phyloP scores from a whole-genome alignment of 805 yeast species.

The Yarrowia yakushimensis region DNA sequence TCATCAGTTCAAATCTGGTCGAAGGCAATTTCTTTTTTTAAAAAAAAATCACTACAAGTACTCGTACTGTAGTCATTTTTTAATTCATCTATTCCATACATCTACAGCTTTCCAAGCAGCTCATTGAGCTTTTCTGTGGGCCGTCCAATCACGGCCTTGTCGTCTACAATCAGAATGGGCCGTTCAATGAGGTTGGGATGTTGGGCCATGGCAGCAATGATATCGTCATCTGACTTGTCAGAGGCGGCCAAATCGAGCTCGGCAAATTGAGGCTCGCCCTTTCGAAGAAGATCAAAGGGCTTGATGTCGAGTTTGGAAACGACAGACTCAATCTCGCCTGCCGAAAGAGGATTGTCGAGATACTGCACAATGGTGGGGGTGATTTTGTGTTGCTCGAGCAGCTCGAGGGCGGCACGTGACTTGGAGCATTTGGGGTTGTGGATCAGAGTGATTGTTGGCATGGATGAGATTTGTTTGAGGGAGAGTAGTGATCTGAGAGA shows the following conservation, averaged over 20 bases:
- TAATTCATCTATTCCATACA: neutral
- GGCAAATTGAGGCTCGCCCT: neutral
- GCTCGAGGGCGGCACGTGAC: constrained; percentile 23
- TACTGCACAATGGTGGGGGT: constrained; percentile 2
- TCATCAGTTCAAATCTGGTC: constrained; percentile 19
- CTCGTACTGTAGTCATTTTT: no score
- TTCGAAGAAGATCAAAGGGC: constrained; percentile 9
- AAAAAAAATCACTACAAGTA: neutral
- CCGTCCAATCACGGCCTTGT: constrained; percentile 11
- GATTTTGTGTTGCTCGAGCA: neutral
- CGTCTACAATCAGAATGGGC: constrained; percentile 21
- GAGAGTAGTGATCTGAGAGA: neutral
- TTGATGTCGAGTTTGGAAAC: neutral
- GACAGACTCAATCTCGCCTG: neutral
- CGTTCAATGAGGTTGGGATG: constrained; percentile 20
- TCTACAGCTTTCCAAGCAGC: constrained; percentile 7
- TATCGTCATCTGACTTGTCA: neutral
- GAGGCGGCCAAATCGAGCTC: neutral
- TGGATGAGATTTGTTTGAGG: neutral
- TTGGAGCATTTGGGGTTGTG: constrained; percentile 25
- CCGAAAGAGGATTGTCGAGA: constrained; percentile 7
- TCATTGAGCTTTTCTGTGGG: constrained; percentile 14
- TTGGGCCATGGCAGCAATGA: constrained; percentile 1
- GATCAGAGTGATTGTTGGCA: constrained; percentile 1
- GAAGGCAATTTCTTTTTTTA: constrained; percentile 6